Evolutionary conservation across 1,284 basidiomycete species (phyloP).

Genomic region (Malassezia psittaci): DNA sequence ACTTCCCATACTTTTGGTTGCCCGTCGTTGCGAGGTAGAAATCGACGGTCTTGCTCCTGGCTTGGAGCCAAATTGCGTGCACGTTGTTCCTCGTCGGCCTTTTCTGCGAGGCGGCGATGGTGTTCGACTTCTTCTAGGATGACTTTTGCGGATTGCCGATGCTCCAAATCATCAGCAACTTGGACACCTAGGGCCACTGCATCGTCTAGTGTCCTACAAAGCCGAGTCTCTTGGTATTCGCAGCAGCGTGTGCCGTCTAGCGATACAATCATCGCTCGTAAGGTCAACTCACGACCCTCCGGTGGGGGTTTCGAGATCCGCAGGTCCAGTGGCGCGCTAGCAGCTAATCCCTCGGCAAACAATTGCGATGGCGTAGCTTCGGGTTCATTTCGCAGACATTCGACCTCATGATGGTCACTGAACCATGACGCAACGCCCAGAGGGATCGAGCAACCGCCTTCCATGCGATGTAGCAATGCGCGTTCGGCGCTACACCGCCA

Average conservation of each 20-base stretch:
- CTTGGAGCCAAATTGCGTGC: conserved; percentile 5
- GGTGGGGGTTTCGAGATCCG: conserved; percentile 17
- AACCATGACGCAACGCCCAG: conserved; percentile 66
- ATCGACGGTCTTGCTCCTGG: conserved; percentile 34
- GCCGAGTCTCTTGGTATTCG: conserved; percentile 21
- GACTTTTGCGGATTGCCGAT: conserved; percentile 28
- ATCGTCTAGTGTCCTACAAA: conserved; percentile 26
- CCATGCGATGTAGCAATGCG: conserved; percentile 71
- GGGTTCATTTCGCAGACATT: conserved; percentile 31
- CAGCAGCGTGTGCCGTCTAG: conserved; percentile 37
- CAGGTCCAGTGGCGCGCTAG: conserved; percentile 9
- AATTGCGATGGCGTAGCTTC: background rate
- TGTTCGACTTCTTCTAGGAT: conserved; percentile 46
- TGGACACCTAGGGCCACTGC: conserved; percentile 31
- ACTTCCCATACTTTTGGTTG: conserved; percentile 46
- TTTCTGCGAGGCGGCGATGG: conserved; percentile 41
- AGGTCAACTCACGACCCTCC: conserved; percentile 22
- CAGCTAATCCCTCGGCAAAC: background rate
- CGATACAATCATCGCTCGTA: conserved; percentile 45
- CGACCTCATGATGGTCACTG: conserved; percentile 35
- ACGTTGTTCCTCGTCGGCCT: conserved; percentile 30
- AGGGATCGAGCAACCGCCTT: conserved; percentile 93
- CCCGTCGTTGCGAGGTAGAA: conserved; percentile 37
- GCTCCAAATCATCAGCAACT: conserved; percentile 35
- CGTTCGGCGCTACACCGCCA: conserved; percentile 56